phyloP scores from a whole-genome alignment of 2,329 filamentous ascomycete species.

The Metarhizium brunneum region DNA sequence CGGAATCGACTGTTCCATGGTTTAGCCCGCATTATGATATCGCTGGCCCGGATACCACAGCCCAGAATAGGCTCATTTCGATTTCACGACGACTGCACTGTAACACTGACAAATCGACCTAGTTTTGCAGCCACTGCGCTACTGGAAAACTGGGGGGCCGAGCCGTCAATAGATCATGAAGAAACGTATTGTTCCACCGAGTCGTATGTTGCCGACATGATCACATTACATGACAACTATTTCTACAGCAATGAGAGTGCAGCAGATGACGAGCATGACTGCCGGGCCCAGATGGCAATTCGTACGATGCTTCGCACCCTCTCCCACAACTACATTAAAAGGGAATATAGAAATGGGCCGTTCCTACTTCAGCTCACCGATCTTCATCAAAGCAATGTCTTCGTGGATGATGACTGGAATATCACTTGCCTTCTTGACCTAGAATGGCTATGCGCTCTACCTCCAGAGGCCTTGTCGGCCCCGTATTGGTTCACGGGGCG shows the following conservation, averaged over 20 bases:
- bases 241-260: conserved; percentile 17
- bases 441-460: conserved; percentile 24
- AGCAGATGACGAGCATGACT: conserved; percentile 15
- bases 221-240: conserved; percentile 14
- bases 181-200: conserved; percentile 22
- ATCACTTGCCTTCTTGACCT: conserved; percentile 23
- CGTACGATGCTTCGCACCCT: conserved; percentile 13
- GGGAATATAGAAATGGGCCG: conserved; percentile 16
- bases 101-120: conserved; percentile 23
- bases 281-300: conserved; percentile 18
- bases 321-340: conserved; percentile 15
- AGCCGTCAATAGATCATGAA: conserved; percentile 17
- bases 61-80: conserved; percentile 19
- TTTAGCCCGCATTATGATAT: conserved; percentile 17
- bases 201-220: conserved; percentile 15
- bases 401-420: conserved; percentile 27
- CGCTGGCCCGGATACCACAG: conserved; percentile 18
- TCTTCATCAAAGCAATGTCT: conserved; percentile 24
- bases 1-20: conserved; percentile 18
- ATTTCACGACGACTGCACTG: conserved; percentile 20
- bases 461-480: conserved; percentile 9
- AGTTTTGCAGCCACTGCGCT: conserved; percentile 17
- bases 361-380: conserved; percentile 21
- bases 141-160: conserved; percentile 23
- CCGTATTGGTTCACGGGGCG: conserved; percentile 15